Percentiles rank a stretch among this genome's conserved stretches.
Conservation (phyloP, 2,329 filamentous ascomycete genomes). For the Penicillium corylophilum region DNA sequence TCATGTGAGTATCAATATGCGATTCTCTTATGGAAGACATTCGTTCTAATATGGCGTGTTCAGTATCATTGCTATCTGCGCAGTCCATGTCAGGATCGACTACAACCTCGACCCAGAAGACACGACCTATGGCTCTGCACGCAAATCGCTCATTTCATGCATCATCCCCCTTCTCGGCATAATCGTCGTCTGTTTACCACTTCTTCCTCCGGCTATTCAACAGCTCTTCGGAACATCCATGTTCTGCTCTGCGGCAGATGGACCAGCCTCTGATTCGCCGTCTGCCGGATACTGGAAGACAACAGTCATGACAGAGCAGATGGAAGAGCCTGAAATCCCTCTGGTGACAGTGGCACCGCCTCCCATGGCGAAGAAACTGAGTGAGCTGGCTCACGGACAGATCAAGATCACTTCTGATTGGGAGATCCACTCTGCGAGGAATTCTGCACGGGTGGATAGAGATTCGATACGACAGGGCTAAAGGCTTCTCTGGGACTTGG, state of each 20-base stretch:
- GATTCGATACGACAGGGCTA: slow-evolving; percentile 13
- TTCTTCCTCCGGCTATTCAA: slow-evolving; percentile 7
- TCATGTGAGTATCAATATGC: slow-evolving; percentile 10
- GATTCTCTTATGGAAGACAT: not conserved
- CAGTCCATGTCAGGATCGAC: slow-evolving; percentile 11
- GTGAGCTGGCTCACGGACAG: slow-evolving; percentile 16
- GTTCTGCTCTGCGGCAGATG: slow-evolving; percentile 3
- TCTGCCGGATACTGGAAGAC: slow-evolving; percentile 14
- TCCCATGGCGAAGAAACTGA: slow-evolving; percentile 13
- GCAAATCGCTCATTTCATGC: slow-evolving; percentile 16
- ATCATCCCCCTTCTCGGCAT: slow-evolving; percentile 12
- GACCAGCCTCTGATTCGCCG: not conserved
- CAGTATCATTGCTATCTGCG: slow-evolving; percentile 14
- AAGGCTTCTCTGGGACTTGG: not conserved
- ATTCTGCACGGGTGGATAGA: slow-evolving; percentile 19
- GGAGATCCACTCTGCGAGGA: slow-evolving; percentile 25
- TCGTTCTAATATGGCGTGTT: not conserved
- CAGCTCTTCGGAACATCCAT: slow-evolving; percentile 1
- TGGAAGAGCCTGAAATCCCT: slow-evolving; percentile 15
- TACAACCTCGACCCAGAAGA: slow-evolving; percentile 8
- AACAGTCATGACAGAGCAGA: slow-evolving; percentile 6
- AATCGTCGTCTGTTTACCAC: slow-evolving; percentile 18
- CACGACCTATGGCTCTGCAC: slow-evolving; percentile 9
- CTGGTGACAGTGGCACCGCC: slow-evolving; percentile 14
- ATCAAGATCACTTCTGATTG: slow-evolving; percentile 25